Percentiles rank a stretch among this genome's conserved stretches.
Evolutionary conservation across 176 grass and related monocot genomes (phyloP).

Genomic region (Avena eriantha): DNA sequence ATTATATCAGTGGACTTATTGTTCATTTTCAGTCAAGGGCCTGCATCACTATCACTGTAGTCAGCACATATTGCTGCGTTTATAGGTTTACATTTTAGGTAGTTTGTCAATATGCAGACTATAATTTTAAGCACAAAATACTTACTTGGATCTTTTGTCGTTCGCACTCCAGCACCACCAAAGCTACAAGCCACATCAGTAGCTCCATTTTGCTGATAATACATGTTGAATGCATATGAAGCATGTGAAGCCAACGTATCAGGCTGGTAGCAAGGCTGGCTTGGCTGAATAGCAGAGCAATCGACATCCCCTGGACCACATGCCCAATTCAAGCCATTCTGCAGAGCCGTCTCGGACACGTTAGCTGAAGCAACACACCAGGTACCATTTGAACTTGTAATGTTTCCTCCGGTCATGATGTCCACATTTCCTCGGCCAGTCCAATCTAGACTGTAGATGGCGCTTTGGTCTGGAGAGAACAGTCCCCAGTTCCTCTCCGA

Average conservation of each 20-base stretch:
- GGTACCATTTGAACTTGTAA: constrained; percentile 77
- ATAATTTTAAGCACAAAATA: neutral
- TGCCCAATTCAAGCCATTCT: constrained; percentile 96
- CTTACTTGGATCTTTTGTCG: constrained; percentile 94
- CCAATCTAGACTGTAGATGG: constrained; percentile 93
- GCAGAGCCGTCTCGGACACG: constrained; percentile 72
- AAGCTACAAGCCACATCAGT: constrained; percentile 89
- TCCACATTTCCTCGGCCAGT: constrained; percentile 89
- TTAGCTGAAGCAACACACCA: constrained; percentile 91
- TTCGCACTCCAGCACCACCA: constrained; percentile 71
- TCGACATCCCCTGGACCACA: constrained; percentile 91
- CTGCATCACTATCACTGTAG: neutral
- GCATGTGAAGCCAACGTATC: constrained; percentile 83
- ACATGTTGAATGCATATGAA: constrained; percentile 88
- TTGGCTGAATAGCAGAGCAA: constrained; percentile 95
- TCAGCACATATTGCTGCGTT: neutral
- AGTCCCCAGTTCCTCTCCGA: constrained; percentile 98
- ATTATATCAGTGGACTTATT: neutral
- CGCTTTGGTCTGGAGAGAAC: constrained; percentile 83
- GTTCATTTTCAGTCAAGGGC: neutral
- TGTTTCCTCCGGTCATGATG: constrained; percentile 80
- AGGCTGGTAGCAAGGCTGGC: constrained; percentile 93
- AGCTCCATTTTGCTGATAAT: constrained; percentile 89
- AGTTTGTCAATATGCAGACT: neutral
- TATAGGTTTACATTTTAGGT: neutral